These are phyloP conservation scores for Trypanosoma caninum DNA, from an alignment of 208 protist species.

Conservation along the genomic window DNA sequence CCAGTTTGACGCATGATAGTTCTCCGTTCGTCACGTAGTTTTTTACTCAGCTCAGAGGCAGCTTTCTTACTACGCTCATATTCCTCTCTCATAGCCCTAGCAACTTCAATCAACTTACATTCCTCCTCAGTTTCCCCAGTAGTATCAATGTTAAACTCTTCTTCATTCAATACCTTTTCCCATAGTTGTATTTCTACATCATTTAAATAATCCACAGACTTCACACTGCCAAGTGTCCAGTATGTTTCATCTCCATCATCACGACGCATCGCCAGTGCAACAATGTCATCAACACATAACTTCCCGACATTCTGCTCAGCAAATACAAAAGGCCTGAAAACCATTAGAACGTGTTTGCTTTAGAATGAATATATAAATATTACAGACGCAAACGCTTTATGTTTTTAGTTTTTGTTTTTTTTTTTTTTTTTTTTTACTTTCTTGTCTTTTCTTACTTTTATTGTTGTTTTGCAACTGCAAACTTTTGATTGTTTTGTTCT, in stretches of 20 bases:
- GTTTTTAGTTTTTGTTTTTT: neutral
- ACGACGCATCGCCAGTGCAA: slow-evolving; percentile 59
- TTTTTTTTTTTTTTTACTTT: slow-evolving; percentile 17
- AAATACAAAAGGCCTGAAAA: neutral
- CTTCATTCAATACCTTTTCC: slow-evolving; percentile 49
- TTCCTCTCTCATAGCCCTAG: slow-evolving; percentile 48
- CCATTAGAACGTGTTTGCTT: neutral
- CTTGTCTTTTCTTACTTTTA: slow-evolving; percentile 12
- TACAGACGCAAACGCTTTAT: too few species aligned
- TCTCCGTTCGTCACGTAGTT: slow-evolving; percentile 53
- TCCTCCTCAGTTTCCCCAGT: slow-evolving; percentile 41
- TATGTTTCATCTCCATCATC: slow-evolving; percentile 50
- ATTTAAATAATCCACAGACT: slow-evolving; percentile 58
- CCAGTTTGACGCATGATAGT: slow-evolving; percentile 55
- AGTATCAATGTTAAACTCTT: slow-evolving; percentile 41
- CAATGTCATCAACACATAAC: slow-evolving; percentile 71
- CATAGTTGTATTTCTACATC: slow-evolving; percentile 76
- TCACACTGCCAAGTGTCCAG: slow-evolving; percentile 78
- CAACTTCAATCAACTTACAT: slow-evolving; percentile 42
- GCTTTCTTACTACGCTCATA: slow-evolving; percentile 58
- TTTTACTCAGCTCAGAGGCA: slow-evolving; percentile 51
- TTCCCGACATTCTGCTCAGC: slow-evolving; percentile 32
- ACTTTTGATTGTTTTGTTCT: neutral
- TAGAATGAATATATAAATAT: neutral
- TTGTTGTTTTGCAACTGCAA: neutral